A percentile compares a stretch with the other conserved stretches of the same genome.
Evolutionary conservation across 1,139 yeast species (phyloP).

Genomic region (Geotrichum macrosporum): DNA sequence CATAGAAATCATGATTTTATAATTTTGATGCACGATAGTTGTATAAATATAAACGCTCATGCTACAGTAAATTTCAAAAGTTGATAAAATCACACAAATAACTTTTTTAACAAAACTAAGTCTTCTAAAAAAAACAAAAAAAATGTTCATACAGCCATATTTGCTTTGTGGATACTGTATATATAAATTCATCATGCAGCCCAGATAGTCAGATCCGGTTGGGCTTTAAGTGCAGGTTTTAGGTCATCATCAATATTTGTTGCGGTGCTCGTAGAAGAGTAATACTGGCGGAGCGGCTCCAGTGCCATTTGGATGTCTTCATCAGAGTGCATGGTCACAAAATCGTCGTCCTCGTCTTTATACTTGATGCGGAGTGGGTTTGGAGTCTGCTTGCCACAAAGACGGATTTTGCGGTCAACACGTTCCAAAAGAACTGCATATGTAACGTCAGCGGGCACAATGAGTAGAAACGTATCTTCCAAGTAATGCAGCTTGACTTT

Average conservation of each 20-base stretch:
- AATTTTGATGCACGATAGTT: too few species aligned
- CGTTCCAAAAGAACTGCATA: constrained; percentile 47
- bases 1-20: too few species aligned
- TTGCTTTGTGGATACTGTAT: too few species aligned
- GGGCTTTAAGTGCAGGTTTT: constrained; percentile 2
- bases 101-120: too few species aligned
- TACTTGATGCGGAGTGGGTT: constrained; percentile 60
- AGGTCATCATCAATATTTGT: background rate
- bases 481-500: constrained; percentile 50
- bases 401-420: constrained; percentile 45
- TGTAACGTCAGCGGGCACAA: constrained; percentile 46
- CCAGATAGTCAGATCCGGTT: constrained; percentile 13
- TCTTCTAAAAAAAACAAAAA: constrained; percentile 1
- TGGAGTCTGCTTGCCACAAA: constrained; percentile 40
- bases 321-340: constrained; percentile 76
- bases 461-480: constrained; percentile 42
- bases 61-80: too few species aligned
- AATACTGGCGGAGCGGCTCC: constrained; percentile 28
- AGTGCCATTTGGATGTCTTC: constrained; percentile 57
- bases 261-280: too few species aligned
- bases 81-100: too few species aligned
- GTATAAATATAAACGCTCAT: too few species aligned
- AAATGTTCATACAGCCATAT: constrained; percentile 15
- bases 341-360: constrained; percentile 94
- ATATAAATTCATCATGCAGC: constrained; percentile 16